Evolutionary conservation across 208 protist genomes (phyloP).

Genomic region (Leishmania tarentolae): DNA sequence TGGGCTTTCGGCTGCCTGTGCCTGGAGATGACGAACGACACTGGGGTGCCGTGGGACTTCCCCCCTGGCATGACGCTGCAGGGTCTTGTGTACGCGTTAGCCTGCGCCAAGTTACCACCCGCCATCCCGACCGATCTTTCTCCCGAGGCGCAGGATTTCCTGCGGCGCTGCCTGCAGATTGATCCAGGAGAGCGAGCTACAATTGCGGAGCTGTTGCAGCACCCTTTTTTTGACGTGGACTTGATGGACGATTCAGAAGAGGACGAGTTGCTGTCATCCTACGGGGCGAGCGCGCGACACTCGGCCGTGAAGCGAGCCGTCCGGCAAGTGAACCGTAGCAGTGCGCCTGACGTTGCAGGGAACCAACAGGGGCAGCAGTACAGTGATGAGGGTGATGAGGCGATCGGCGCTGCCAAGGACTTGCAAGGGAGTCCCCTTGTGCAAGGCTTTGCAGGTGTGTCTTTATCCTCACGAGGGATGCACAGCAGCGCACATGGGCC

Average conservation of each 20-base stretch:
- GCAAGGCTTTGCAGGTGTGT: background rate
- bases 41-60: conserved; percentile 70
- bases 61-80: conserved; percentile 53
- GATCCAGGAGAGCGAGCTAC: conserved; percentile 63
- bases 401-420: background rate
- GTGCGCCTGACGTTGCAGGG: background rate
- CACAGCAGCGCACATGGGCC: background rate
- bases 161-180: conserved; percentile 55
- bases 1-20: conserved; percentile 85
- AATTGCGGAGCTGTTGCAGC: conserved; percentile 68
- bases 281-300: conserved; percentile 35
- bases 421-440: background rate
- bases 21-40: conserved; percentile 81
- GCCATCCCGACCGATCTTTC: conserved; percentile 64
- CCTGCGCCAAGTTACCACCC: conserved; percentile 55
- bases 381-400: background rate
- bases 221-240: conserved; percentile 75
- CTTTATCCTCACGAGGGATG: conserved; percentile 6
- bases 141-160: conserved; percentile 62
- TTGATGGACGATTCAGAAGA: conserved; percentile 45
- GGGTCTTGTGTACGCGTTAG: conserved; percentile 68
- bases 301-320: conserved; percentile 42
- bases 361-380: background rate
- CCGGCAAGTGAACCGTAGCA: conserved; percentile 21
- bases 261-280: conserved; percentile 47